Percentiles rank a stretch among this genome's conserved stretches.
Evolutionary conservation across 2,329 filamentous ascomycete genomes (phyloP).

Genomic region (Westerdykella sp.): DNA sequence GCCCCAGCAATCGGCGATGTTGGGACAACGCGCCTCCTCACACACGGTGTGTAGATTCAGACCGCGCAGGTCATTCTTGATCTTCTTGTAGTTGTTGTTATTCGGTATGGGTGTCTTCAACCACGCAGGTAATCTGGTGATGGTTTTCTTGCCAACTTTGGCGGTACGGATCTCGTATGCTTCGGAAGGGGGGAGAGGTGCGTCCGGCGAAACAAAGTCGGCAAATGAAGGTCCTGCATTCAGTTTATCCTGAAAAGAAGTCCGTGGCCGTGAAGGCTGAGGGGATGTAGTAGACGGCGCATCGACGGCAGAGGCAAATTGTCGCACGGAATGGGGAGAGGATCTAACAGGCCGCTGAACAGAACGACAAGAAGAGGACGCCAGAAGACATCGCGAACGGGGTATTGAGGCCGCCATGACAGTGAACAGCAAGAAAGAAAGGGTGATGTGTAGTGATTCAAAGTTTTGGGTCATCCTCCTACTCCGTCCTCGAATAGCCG

Average conservation of each 20-base stretch:
- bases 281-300: constrained; percentile 14
- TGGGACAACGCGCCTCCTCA: constrained; percentile 94
- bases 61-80: constrained; percentile 87
- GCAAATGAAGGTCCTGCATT: constrained; percentile 59
- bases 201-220: constrained; percentile 52
- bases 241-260: constrained; percentile 56
- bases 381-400: constrained; percentile 27
- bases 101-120: constrained; percentile 91
- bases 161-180: constrained; percentile 57
- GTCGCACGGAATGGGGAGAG: constrained; percentile 14
- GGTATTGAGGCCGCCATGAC: constrained; percentile 29
- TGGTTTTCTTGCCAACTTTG: constrained; percentile 57
- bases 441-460: neutral
- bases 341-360: constrained; percentile 13
- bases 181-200: constrained; percentile 43
- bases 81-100: constrained; percentile 83
- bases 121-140: constrained; percentile 80
- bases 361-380: constrained; percentile 14
- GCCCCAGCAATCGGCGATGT: constrained; percentile 98
- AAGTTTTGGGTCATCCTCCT: too few relatives aligned
- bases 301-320: constrained; percentile 32
- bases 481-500: neutral
- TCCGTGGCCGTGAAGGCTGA: constrained; percentile 39
- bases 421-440: neutral
- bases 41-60: constrained; percentile 91